Conservation (phyloP, 2,329 filamentous ascomycete species). For the Kalaharituber pfeilii region DNA sequence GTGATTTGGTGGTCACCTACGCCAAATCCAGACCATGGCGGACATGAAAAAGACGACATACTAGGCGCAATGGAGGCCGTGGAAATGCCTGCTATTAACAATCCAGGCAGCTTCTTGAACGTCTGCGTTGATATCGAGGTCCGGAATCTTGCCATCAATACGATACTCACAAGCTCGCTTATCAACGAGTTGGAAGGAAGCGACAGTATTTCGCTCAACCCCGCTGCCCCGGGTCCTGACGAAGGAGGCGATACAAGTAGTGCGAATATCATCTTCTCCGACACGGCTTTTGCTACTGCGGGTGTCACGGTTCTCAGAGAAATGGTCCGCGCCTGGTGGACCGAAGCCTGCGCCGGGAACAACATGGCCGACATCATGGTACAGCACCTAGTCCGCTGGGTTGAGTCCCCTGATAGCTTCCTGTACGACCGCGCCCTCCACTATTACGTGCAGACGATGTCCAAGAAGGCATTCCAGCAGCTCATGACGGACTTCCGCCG, state of each 20-base stretch:
- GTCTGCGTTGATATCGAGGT: slow-evolving; percentile 93
- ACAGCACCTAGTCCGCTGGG: slow-evolving; percentile 92
- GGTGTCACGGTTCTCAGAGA: slow-evolving; percentile 81
- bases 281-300: slow-evolving; percentile 83
- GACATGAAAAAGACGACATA: slow-evolving; percentile 85
- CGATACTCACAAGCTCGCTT: slow-evolving; percentile 84
- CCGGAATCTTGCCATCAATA: slow-evolving; percentile 92
- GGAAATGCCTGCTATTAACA: slow-evolving; percentile 84
- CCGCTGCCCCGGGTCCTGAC: slow-evolving; percentile 45
- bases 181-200: slow-evolving; percentile 91
- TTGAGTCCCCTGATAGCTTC: slow-evolving; percentile 81
- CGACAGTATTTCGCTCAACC: slow-evolving; percentile 73
- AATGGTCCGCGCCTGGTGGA: slow-evolving; percentile 99
- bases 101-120: slow-evolving; percentile 80
- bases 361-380: slow-evolving; percentile 96
- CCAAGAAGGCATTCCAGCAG: slow-evolving; percentile 88
- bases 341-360: slow-evolving; percentile 74
- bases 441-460: slow-evolving; percentile 98
- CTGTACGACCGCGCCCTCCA: slow-evolving; percentile 88
- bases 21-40: slow-evolving; percentile 80
- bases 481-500: slow-evolving; percentile 92
- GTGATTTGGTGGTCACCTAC: slow-evolving; percentile 92
- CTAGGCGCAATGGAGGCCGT: slow-evolving; percentile 66
- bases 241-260: slow-evolving; percentile 15
- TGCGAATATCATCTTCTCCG: slow-evolving; percentile 55